Base-by-base conservation (phyloP, 1,139 yeast species). In the Wickerhamomyces sp. region DNA sequence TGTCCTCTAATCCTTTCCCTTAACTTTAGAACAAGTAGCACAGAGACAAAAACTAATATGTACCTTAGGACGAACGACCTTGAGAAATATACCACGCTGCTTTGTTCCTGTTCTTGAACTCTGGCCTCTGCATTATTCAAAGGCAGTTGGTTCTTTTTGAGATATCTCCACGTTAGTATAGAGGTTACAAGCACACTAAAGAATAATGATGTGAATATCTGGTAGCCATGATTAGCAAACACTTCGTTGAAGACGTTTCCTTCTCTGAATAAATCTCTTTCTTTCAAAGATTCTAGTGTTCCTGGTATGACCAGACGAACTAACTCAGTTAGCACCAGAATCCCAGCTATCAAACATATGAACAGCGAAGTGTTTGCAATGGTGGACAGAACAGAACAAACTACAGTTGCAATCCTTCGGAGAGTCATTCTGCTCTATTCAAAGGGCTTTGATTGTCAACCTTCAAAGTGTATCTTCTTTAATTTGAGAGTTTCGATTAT, bases 1-100 rank as follows among this genome's bases (percentile, higher is more conserved):
- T 76, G 89, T 54, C 82, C 73, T 55, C 94, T 82, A 28, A 84
- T 70, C 37, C 84, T 86, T 41, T 77, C 79, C 26, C 89, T 79
- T 42, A 89, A 68, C 56, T 89, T 97, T 40, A 80, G 70, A 58
- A 87, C 87, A 44, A 68, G 66, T 36, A 83, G 70, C 35, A 67
- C 66, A 8, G 55, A 44, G 7, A 67, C 4, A 9, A n/a, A 12
- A 4, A 30, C 13, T 5, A 30, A n/a, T 5, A 12, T 4, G 13
- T 30, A 30, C 4, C 32, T 8, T 4, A 27, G 9, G 15, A 27
- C 15, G 6, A 7, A 14, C 6, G 29, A 14, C 15, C 17, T 15
- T 14, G 15, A 16, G 12, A 27, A 27, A 17, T 24, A 12, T 12
- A 24, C 5, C 5, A 24, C 5, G 13, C 24, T 21, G 10, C 24